These are phyloP conservation scores for Hippophae tibetana DNA, from an alignment of 306 rosid genomes.

Conservation along the genomic window DNA sequence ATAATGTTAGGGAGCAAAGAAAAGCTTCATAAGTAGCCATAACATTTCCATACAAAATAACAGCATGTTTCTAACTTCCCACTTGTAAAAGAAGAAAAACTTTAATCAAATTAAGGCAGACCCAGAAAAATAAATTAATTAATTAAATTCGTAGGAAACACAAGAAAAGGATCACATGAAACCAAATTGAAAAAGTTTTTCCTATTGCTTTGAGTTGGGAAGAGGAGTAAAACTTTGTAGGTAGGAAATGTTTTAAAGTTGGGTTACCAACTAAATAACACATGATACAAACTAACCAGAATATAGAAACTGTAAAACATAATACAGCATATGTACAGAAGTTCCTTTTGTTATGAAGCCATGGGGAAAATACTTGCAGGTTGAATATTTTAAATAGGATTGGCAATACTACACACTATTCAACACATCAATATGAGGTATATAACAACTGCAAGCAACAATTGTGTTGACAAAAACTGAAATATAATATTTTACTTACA, in stretches of 20 bases:
- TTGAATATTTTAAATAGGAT: too few relatives aligned
- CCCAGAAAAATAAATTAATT: not conserved
- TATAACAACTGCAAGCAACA: not conserved
- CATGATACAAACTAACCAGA: too few relatives aligned
- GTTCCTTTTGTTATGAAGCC: too few relatives aligned
- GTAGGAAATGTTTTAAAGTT: too few relatives aligned
- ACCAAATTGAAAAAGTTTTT: not conserved
- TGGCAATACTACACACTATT: not conserved
- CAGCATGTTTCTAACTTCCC: not conserved
- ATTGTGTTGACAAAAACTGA: not conserved
- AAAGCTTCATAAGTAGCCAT: not conserved
- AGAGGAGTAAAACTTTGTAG: too few relatives aligned
- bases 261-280: too few relatives aligned
- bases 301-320: too few relatives aligned
- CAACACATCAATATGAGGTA: not conserved
- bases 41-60: too few relatives aligned
- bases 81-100: not conserved
- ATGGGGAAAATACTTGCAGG: too few relatives aligned
- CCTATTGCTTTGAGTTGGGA: too few relatives aligned
- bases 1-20: slow-evolving; percentile 1
- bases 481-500: slow-evolving; percentile 26
- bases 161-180: not conserved
- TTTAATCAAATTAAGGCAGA: not conserved
- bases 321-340: too few relatives aligned
- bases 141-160: not conserved